These are phyloP conservation scores for Linaria vulgaris DNA, from an alignment of 257 asterid genomes.

Conservation along the genomic window DNA sequence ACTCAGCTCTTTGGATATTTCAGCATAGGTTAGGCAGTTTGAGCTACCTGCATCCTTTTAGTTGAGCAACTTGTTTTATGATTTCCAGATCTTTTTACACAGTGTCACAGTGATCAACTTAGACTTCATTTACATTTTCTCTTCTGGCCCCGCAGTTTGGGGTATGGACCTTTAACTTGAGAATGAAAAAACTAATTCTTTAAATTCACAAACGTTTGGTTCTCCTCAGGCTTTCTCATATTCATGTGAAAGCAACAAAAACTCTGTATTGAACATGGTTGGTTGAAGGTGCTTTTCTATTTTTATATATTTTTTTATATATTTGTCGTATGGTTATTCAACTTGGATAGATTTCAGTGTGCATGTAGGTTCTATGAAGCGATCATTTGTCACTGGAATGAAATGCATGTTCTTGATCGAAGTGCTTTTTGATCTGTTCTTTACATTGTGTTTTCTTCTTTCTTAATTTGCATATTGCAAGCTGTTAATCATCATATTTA, in stretches of 20 bases:
- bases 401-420: neutral
- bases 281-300: neutral
- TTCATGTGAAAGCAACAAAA: neutral
- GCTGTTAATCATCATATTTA: neutral
- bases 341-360: neutral
- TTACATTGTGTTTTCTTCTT: neutral
- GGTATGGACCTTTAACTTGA: constrained; percentile 19
- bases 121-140: constrained; percentile 9
- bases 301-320: neutral
- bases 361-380: constrained; percentile 1
- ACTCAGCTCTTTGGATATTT: constrained; percentile 76
- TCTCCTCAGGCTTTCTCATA: neutral
- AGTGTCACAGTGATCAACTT: constrained; percentile 3
- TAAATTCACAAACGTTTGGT: neutral
- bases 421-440: constrained; percentile 8
- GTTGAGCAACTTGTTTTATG: neutral
- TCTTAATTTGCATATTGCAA: constrained; percentile 1
- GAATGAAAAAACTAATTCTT: constrained; percentile 3
- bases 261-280: neutral
- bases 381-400: neutral
- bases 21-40: constrained; percentile 57
- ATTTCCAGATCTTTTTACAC: neutral
- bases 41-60: neutral
- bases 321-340: neutral
- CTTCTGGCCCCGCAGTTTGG: constrained; percentile 12